Evolutionary conservation across 805 yeast species (phyloP).

Genomic region (Candida gorgasii): DNA sequence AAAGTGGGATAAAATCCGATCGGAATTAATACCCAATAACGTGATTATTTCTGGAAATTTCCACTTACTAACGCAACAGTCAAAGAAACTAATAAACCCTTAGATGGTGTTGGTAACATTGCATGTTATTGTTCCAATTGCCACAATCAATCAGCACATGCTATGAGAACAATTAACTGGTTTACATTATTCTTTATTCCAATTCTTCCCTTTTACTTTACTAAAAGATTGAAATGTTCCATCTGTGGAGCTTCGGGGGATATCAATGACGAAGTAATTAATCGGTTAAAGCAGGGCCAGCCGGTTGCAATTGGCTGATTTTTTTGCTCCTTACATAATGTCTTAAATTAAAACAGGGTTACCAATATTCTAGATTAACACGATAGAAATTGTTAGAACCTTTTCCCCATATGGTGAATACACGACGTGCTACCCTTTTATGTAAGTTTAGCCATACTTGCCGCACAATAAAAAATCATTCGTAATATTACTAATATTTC

Average conservation of each 20-base stretch:
- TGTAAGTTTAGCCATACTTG: constrained; percentile 4
- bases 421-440: not conserved
- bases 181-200: constrained; percentile 57
- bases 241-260: constrained; percentile 49
- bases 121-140: constrained; percentile 56
- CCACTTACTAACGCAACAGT: constrained; percentile 19
- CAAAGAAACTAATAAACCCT: constrained; percentile 35
- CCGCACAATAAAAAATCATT: constrained; percentile 6
- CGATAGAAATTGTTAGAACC: not conserved
- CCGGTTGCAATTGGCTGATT: constrained; percentile 33
- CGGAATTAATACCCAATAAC: not conserved
- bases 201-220: constrained; percentile 51
- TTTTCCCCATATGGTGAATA: not conserved
- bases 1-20: not conserved
- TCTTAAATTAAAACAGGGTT: not conserved
- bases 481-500: not conserved
- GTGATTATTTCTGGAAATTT: constrained; percentile 1
- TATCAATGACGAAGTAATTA: constrained; percentile 23
- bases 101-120: constrained; percentile 31
- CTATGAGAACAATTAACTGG: constrained; percentile 54
- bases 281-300: constrained; percentile 30
- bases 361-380: not conserved
- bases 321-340: not conserved
- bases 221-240: constrained; percentile 51
- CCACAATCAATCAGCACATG: constrained; percentile 54